Percentiles rank a stretch among this genome's conserved stretches.
phyloP scores from a whole-genome alignment of 1,284 basidiomycete genomes.

The Baeospora myosura region DNA sequence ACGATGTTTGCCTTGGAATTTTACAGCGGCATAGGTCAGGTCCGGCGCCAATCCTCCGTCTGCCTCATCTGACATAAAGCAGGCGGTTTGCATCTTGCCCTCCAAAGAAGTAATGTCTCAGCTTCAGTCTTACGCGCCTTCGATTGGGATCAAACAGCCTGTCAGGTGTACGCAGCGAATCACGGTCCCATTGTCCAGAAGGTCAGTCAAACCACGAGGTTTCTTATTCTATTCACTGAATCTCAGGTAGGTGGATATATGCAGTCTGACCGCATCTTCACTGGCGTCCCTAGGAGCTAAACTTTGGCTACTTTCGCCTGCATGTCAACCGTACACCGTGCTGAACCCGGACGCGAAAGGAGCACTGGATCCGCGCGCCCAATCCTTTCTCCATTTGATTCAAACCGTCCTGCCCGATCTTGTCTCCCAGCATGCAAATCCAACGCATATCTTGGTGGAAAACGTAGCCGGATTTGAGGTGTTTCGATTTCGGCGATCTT shows the following conservation, averaged over 20 bases:
- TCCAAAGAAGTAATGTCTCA: constrained; percentile 41
- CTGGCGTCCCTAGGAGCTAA: constrained; percentile 41
- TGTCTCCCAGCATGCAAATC: constrained; percentile 33
- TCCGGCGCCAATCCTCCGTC: constrained; percentile 8
- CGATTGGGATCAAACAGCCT: constrained; percentile 72
- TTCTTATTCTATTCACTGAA: not conserved
- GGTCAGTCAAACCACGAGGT: constrained; percentile 31
- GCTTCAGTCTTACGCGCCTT: constrained; percentile 53
- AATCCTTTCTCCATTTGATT: constrained; percentile 65
- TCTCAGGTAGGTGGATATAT: constrained; percentile 51
- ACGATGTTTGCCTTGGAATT: constrained; percentile 61
- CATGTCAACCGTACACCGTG: constrained; percentile 76
- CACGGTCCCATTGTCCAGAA: constrained; percentile 39
- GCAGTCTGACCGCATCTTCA: constrained; percentile 38
- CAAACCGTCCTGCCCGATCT: constrained; percentile 58
- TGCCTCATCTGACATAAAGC: constrained; percentile 3
- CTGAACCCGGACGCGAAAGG: constrained; percentile 67
- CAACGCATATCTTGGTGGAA: constrained; percentile 58
- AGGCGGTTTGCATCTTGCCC: constrained; percentile 68
- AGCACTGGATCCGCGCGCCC: constrained; percentile 61
- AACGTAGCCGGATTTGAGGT: constrained; percentile 81
- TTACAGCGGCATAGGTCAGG: constrained; percentile 66
- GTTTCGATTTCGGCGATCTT: constrained; percentile 19
- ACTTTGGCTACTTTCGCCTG: constrained; percentile 69
- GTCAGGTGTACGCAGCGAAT: constrained; percentile 57